Evolutionary conservation across 192 early-diverging fungal genomes (phyloP).

Genomic region (Umbelopsis vinacea): DNA sequence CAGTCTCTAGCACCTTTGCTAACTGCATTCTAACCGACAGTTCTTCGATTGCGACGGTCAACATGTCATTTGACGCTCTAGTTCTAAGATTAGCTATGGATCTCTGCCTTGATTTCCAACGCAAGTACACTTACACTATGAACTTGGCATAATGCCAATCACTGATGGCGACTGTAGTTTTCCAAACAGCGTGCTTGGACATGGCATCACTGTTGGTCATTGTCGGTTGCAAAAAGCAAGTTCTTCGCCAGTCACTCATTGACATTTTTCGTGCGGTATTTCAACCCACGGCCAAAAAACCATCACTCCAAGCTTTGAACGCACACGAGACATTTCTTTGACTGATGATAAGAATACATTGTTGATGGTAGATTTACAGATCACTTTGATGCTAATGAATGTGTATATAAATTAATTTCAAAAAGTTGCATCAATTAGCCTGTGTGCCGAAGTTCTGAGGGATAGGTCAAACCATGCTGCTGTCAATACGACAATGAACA

Average conservation of each 20-base stretch:
- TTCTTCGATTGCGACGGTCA: constrained; percentile 25
- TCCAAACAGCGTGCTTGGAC: neutral
- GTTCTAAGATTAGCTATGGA: neutral
- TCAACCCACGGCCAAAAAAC: neutral
- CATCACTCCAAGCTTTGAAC: neutral
- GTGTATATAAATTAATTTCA: constrained; percentile 1
- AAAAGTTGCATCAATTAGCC: constrained; percentile 2
- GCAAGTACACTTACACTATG: neutral
- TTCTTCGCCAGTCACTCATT: too few relatives aligned
- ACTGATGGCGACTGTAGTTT: neutral
- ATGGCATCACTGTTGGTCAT: neutral
- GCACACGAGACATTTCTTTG: neutral
- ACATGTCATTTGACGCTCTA: constrained; percentile 25
- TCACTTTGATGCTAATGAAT: too few relatives aligned
- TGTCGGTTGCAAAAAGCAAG: neutral
- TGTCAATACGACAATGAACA: neutral
- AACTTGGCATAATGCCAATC: constrained; percentile 14
- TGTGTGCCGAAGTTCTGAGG: neutral
- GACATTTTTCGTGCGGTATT: neutral
- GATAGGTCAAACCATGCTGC: neutral
- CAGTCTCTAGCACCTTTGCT: constrained; percentile 27
- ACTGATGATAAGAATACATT: neutral
- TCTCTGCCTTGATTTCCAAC: neutral
- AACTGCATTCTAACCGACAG: constrained; percentile 38
- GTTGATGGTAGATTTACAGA: neutral